Base-by-base conservation (phyloP, 2,329 filamentous ascomycete genomes). In the Colletotrichum musicola region DNA sequence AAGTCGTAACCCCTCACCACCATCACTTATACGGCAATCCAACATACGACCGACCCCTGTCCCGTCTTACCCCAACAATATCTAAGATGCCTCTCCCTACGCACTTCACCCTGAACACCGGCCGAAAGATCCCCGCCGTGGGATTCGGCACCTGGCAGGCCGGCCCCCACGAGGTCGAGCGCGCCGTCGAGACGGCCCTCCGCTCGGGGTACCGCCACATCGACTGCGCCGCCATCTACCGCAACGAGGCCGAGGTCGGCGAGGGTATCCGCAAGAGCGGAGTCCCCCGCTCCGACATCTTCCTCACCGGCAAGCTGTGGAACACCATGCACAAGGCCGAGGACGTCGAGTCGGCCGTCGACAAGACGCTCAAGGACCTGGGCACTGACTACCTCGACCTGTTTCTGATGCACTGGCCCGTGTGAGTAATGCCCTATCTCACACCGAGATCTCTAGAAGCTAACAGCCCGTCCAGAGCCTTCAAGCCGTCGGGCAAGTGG, bases 261-360 rank as follows among this genome's bases (percentile, higher is more conserved):
- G 74, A 77, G 38, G 83, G 80, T n/a, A 80, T 84, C 62, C 77
- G 77, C 64, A 77, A 78, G 60, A 79, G 76, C 57, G 74, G 80
- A 70, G 73, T 83, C 64, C 75, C 76, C 66, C 79, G 81, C 16
- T 78, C 75, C 16, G 78, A 83, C 4, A 77, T 85, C 55, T 81
- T 85, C 77, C 80, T 88, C 60, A 89, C 88, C n/a, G 85, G 84
- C 71, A 90, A 90, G 79, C 80, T 90, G 13, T 90, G 87, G 87
- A 89, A 89, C 78, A 87, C 81, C 13, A 79, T 84, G 47, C 86
- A 88, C 72, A 77, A 80, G 60, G 80, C 82, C 1, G 78, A 84
- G 46, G 79, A 86, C 65, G 82, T 88, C 42, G 83, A 84, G 72
- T 77, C 79, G 60, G 84, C 81, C 3, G 75, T 88, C 18, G 78